Evolutionary conservation across 2,329 filamentous ascomycete species (phyloP), one percentile per base, ranked within the genome.

Genomic region (Penicillium sp.): DNA sequence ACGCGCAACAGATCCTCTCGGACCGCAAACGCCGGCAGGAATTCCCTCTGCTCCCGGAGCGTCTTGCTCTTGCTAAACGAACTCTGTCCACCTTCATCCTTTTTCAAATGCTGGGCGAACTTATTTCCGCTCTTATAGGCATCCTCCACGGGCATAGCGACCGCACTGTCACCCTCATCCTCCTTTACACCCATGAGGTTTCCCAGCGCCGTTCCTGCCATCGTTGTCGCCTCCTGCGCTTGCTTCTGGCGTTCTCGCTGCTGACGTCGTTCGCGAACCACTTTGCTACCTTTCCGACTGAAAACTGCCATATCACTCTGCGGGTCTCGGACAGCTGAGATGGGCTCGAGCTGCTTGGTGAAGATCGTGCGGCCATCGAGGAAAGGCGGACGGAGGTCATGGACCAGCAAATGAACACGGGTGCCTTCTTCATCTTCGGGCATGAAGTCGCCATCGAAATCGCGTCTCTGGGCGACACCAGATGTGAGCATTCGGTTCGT

Each of bases 241-340:
- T 97, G 91, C 61, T 89, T 88, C 63, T 95, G 88, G 35, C 93
- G 81, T 67, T 98, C 93, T 55, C 90, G 85, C 68, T 95, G 89
- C 69, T 95, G 89, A 38, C 94, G 78, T 59, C 85, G 84, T 61
- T 98, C 93, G 62, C 86, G 87, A 12, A 98, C 93, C 2, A 96
- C 89, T 60, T 83, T 86, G 65, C 91, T 97, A 1, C 93, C 93
- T 67, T 96, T 96, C 38, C 91, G 81, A 71, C 89, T 95, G 62
- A 97, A 97, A 1, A 98, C 90, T 1, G 93, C 93, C 93, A 98
- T 95, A 64, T 98, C 93, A 65, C 94, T 98, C 69, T 97, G 91
- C 26, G 87, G 84, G 66, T 98, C 93, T 45, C 86, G 81, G 13
- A 98, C 87, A 0, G 93, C 94, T 0, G 91, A 88, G 1, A 98